A percentile compares a stretch with the other conserved stretches of the same genome.
Conservation (phyloP, 106 monocot genomes). For the Dioscorea dumetorum region DNA sequence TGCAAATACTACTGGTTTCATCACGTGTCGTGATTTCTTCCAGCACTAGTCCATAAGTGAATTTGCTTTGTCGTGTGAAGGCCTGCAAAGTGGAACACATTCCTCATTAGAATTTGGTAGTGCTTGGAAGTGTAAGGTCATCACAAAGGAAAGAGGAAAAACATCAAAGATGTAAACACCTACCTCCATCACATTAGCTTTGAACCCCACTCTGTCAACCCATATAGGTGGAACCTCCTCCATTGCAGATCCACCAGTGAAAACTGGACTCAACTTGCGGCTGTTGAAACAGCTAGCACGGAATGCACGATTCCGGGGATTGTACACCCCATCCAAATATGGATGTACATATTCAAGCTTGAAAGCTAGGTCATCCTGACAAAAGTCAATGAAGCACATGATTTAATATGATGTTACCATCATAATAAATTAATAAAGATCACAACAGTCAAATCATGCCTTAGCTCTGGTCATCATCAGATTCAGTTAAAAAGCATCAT, state of each 20-base stretch:
- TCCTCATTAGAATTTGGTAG: not conserved
- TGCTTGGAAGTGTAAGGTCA: too few relatives aligned
- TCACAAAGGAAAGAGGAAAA: too few relatives aligned
- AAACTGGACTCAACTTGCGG: constrained; percentile 87
- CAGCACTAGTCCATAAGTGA: constrained; percentile 85
- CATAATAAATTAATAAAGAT: too few relatives aligned
- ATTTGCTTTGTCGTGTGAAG: constrained; percentile 91
- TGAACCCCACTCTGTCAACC: constrained; percentile 86
- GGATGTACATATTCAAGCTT: constrained; percentile 98
- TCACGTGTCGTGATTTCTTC: constrained; percentile 97
- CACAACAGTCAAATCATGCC: too few relatives aligned
- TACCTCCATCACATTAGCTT: constrained; percentile 98
- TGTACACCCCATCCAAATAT: constrained; percentile 76
- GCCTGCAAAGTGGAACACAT: constrained; percentile 27
- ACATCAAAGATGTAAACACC: not conserved
- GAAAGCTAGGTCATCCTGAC: constrained; percentile 91
- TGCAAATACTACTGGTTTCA: constrained; percentile 84
- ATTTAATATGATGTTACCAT: too few relatives aligned
- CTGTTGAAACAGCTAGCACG: constrained; percentile 84
- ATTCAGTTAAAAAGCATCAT: too few relatives aligned
- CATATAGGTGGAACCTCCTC: constrained; percentile 91
- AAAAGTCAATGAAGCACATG: not conserved
- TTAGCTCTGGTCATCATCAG: too few relatives aligned
- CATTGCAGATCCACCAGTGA: constrained; percentile 79
- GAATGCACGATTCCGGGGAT: constrained; percentile 83